A percentile compares a stretch with the other conserved stretches of the same genome.
phyloP scores from a whole-genome alignment of 2,329 filamentous ascomycete genomes.

The Sporothrix dimorphospora region DNA sequence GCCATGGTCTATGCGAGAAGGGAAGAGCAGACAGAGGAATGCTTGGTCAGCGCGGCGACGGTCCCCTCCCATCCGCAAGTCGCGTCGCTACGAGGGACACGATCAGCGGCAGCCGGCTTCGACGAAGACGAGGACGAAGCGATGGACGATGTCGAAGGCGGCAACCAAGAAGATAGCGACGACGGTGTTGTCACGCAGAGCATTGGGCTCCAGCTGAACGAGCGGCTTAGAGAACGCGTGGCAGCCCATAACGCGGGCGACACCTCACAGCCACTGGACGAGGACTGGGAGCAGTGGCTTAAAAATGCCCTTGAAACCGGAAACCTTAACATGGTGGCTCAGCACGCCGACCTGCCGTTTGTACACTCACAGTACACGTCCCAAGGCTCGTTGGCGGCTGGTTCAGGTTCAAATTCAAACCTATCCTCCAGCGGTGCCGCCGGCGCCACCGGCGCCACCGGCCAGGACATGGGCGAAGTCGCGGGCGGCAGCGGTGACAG shows the following conservation, averaged over 20 bases:
- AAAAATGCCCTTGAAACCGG: slow-evolving; percentile 71
- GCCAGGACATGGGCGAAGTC: background rate
- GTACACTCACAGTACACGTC: slow-evolving; percentile 22
- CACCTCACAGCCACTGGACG: slow-evolving; percentile 62
- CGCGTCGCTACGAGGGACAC: background rate
- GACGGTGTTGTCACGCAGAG: slow-evolving; percentile 53
- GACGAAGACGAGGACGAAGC: background rate
- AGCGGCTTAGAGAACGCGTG: slow-evolving; percentile 66
- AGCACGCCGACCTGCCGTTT: slow-evolving; percentile 45
- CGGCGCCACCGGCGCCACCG: background rate
- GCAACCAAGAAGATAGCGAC: slow-evolving; percentile 49
- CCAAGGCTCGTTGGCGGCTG: background rate
- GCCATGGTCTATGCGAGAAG: background rate
- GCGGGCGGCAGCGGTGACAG: background rate
- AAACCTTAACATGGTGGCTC: slow-evolving; percentile 53
- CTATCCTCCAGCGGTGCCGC: background rate
- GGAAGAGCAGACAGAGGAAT: background rate
- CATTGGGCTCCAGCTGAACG: slow-evolving; percentile 64
- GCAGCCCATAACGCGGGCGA: slow-evolving; percentile 66
- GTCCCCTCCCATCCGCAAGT: background rate
- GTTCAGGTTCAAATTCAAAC: background rate
- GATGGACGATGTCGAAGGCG: slow-evolving; percentile 34
- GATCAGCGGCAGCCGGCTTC: background rate
- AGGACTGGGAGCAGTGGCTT: slow-evolving; percentile 75
- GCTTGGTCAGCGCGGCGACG: background rate